phyloP scores from a whole-genome alignment of 2,329 filamentous ascomycete species.

The Pseudopyrenochaeta lycopersici region DNA sequence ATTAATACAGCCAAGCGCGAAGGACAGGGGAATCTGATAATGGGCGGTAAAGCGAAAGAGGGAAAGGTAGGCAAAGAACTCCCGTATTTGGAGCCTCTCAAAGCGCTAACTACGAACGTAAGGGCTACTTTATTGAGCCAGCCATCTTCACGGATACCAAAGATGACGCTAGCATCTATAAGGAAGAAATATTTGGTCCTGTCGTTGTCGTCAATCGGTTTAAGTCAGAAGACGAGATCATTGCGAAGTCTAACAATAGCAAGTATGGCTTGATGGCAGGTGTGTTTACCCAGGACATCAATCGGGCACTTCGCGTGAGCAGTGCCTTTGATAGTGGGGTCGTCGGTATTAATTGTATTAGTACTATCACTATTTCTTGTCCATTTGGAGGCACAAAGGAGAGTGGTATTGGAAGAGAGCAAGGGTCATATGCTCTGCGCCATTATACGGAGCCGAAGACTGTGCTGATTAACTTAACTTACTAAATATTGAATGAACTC shows the following conservation, averaged over 20 bases:
- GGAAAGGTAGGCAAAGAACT: too few relatives aligned
- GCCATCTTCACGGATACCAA: slow-evolving; percentile 34
- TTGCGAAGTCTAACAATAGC: slow-evolving; percentile 48
- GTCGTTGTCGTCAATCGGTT: slow-evolving; percentile 26
- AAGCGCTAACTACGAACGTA: too few relatives aligned
- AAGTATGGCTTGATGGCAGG: slow-evolving; percentile 51
- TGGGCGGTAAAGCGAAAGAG: slow-evolving; percentile 5
- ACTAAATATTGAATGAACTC: too few relatives aligned
- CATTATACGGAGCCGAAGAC: too few relatives aligned
- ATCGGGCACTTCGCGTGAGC: slow-evolving; percentile 44
- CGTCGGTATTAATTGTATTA: slow-evolving; percentile 45
- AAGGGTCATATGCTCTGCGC: slow-evolving; percentile 55
- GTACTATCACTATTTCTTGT: slow-evolving; percentile 47
- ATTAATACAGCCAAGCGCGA: not conserved
- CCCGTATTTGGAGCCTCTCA: too few relatives aligned
- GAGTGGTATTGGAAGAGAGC: slow-evolving; percentile 60
- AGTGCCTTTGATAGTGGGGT: slow-evolving; percentile 46
- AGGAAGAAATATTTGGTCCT: slow-evolving; percentile 38
- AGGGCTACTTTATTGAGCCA: slow-evolving; percentile 20
- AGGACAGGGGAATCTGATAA: not conserved
- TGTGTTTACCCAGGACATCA: slow-evolving; percentile 52
- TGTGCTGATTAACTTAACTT: too few relatives aligned
- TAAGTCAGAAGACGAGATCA: slow-evolving; percentile 29
- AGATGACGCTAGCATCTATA: not conserved
- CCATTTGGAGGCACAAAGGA: slow-evolving; percentile 64